Percentiles rank a stretch among this genome's conserved stretches.
Evolutionary conservation across 106 monocot species (phyloP).

Genomic region (Acorus calamus): DNA sequence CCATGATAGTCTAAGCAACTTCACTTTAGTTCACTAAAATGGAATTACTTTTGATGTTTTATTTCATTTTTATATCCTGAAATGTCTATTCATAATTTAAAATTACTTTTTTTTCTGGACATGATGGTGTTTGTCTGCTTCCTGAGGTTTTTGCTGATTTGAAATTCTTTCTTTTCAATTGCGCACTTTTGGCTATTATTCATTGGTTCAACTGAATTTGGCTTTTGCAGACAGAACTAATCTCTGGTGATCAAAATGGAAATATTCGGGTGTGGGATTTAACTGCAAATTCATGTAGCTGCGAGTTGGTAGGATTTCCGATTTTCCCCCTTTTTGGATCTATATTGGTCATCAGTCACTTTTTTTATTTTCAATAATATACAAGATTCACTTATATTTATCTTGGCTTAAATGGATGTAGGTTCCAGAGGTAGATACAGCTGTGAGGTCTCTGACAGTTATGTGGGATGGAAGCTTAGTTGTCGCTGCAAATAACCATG

Average conservation of each 20-base stretch:
- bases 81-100: too few species aligned
- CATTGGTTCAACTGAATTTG: background rate
- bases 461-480: conserved; percentile 99
- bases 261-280: conserved; percentile 99
- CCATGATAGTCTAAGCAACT: too few species aligned
- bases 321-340: conserved; percentile 1
- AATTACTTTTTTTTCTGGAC: too few species aligned
- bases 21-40: too few species aligned
- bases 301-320: conserved; percentile 65
- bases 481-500: conserved; percentile 95
- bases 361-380: too few species aligned
- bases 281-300: conserved; percentile 92
- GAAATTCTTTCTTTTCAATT: background rate
- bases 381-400: too few species aligned
- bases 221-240: conserved; percentile 69
- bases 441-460: conserved; percentile 87
- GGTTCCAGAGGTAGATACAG: conserved; percentile 98
- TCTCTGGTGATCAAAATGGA: conserved; percentile 99
- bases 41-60: too few species aligned
- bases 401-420: conserved; percentile 10
- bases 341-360: too few species aligned
- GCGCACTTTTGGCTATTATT: background rate
- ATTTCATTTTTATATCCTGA: too few species aligned
- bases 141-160: too few species aligned
- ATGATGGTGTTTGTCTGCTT: too few species aligned